Evolutionary conservation across 148 eudicot genomes (phyloP).

Genomic region (Pharnaceum exiguum): DNA sequence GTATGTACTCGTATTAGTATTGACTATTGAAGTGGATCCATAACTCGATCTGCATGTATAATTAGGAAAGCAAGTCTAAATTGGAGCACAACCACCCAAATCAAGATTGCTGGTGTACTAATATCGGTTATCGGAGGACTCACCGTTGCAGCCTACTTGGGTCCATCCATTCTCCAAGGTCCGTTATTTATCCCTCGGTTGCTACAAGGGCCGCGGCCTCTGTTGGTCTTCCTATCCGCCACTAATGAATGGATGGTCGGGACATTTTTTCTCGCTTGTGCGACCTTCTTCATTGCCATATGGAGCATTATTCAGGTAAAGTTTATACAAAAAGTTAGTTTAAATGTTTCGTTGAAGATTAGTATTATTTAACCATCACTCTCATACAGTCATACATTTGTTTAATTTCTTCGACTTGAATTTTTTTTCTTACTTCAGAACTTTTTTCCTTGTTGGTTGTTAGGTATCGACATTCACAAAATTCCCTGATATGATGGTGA

Average conservation of each 20-base stretch:
- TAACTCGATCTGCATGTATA: background rate
- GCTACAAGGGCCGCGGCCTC: slow-evolving; percentile 22
- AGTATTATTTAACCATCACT: background rate
- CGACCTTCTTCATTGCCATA: slow-evolving; percentile 45
- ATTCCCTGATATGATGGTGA: slow-evolving; percentile 62
- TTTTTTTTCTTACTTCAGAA: too few relatives aligned
- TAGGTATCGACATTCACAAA: slow-evolving; percentile 49
- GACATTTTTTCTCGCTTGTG: slow-evolving; percentile 47
- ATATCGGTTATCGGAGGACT: slow-evolving; percentile 41
- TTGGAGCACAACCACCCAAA: slow-evolving; percentile 30
- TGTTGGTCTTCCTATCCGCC: slow-evolving; percentile 33
- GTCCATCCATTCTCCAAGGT: slow-evolving; percentile 42
- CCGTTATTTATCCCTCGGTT: slow-evolving; percentile 23
- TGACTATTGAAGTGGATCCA: too few relatives aligned
- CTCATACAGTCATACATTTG: too few relatives aligned
- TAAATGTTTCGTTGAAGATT: background rate
- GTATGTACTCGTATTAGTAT: too few relatives aligned
- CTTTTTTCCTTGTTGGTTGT: background rate
- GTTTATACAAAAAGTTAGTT: background rate
- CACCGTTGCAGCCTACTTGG: slow-evolving; percentile 34
- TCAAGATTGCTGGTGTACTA: slow-evolving; percentile 34
- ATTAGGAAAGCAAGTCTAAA: slow-evolving; percentile 41
- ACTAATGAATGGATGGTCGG: slow-evolving; percentile 59
- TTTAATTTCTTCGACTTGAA: too few relatives aligned
- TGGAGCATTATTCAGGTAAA: slow-evolving; percentile 72